Evolutionary conservation across 805 yeast species (phyloP), one percentile per base, ranked within the genome.

Genomic region (Komagataella pseudopastoris): DNA sequence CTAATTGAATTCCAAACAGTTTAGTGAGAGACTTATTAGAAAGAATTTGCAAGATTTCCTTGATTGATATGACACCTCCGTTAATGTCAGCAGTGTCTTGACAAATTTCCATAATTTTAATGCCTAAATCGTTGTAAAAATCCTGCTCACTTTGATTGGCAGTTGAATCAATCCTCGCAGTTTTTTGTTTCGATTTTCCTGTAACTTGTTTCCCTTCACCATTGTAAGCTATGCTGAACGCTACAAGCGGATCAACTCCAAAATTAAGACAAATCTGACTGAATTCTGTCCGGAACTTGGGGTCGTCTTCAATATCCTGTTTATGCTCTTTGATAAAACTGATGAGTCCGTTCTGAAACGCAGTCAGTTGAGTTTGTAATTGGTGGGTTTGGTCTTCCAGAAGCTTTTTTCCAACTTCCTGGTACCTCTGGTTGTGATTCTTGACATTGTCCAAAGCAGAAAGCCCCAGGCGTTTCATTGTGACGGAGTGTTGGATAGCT

Each of bases 241-340:
- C 60, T n/a, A 71, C 70, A 23, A 90, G 63, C 0, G 96, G 93
- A 62, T 90, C 96, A 17, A 89, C 82, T 1, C 96, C 96, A 24
- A 89, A 81, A 57, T 82, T 77, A 3, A 76, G 70, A 59, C 96
- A 88, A 69, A 90, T 81, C 53, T 77, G 75, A 44, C 87, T 80
- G 63, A 89, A 88, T 60, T 86, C 83, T 24, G 75, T 68, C 30
- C 95, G 70, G 59, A 88, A 77, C 52, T 78, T 78, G 0, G 82
- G 73, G 61, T 86, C 83, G 48, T 71, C 71, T 50, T 76, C 67
- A 47, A 90, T 81, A 56, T 85, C 88, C 6, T 72, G 71, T 8
- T 82, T 80, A 61, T 89, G 88, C 20, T 81, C 83, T 45, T 70
- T 71, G 12, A 93, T 88, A 65, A 88, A 88, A 56, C 78, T 78